Evolutionary conservation across 768 basidiomycete genomes (phyloP), one percentile per base, ranked within the genome.

Genomic region (Rhizopogon vulgaris): DNA sequence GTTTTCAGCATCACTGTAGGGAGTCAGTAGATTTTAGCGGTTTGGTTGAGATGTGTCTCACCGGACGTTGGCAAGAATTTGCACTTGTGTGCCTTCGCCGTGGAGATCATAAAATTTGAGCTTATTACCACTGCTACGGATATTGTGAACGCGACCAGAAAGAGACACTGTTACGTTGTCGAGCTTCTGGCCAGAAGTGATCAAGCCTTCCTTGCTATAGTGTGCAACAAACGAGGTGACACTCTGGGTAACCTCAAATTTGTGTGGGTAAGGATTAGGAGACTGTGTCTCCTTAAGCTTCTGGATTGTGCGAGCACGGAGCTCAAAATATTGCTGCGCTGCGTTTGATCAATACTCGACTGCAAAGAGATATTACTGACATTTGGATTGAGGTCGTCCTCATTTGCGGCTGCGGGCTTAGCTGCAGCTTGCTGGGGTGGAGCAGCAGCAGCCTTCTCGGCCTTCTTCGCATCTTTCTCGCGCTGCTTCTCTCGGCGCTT

Each of bases 241-340:
- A 7, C 90, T 91, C 55, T 71, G 75, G 52, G 85, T 75, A 18
- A 97, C 94, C 59, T 95, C 69, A 73, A 99, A 99, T 82, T 99
- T 99, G 85, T 99, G 96, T 6, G 96, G 96, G 74, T 98, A 99
- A 2, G 96, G 96, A 67, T 94, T 89, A 2, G 94, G 95, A 6
- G 79, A 69, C 67, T 87, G 87, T 27, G 89, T 87, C 64, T 85
- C 78, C 70, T 90, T 87, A 56, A 99, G 81, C 59, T 84, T 82
- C 56, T 84, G 80, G 61, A 99, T 93, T 60, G 90, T 84, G 43
- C 92, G 83, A 27, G 88, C 91, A 59, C 96, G 87, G 59, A 93
- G 73, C 64, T 97, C 94, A 65, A 87, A 95, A 77, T 97, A 99
- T 92, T 95, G 92, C 94, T 99, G 59, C 5, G 63, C n/a, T 1